Percentiles rank a stretch among this genome's conserved stretches.
phyloP scores from a whole-genome alignment of 805 yeast species.

The Saccharomycopsis babjevae region DNA sequence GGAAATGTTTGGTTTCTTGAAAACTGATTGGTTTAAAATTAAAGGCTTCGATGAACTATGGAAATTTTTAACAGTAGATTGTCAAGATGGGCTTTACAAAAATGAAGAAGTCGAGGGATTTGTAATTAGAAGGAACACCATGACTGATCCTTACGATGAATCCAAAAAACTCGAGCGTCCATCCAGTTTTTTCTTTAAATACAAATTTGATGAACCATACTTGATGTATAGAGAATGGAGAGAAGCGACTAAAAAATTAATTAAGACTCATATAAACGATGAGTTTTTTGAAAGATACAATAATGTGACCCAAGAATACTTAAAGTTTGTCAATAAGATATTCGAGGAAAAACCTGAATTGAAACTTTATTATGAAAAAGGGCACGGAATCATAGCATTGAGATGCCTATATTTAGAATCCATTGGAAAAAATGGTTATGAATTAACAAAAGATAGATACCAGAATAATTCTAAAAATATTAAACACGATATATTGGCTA shows the following conservation, averaged over 20 bases:
- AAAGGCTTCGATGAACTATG: slow-evolving; percentile 33
- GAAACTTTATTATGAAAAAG: slow-evolving; percentile 36
- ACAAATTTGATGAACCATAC: slow-evolving; percentile 92
- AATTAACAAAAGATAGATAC: slow-evolving; percentile 37
- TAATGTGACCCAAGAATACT: slow-evolving; percentile 52
- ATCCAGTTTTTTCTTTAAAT: slow-evolving; percentile 73
- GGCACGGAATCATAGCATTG: slow-evolving; percentile 65
- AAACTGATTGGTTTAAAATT: slow-evolving; percentile 38
- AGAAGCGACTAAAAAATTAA: slow-evolving; percentile 63
- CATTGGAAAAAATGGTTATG: slow-evolving; percentile 48
- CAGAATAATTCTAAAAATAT: slow-evolving; percentile 22
- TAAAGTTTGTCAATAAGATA: slow-evolving; percentile 52
- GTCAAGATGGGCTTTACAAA: slow-evolving; percentile 59
- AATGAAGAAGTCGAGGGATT: slow-evolving; percentile 84
- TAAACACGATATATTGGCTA: not conserved
- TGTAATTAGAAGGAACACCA: slow-evolving; percentile 47
- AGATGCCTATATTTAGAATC: slow-evolving; percentile 53
- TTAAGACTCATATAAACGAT: slow-evolving; percentile 26
- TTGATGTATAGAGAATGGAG: slow-evolving; percentile 83
- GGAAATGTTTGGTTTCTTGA: slow-evolving; percentile 54
- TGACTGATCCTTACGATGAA: not conserved
- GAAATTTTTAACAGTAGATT: slow-evolving; percentile 43
- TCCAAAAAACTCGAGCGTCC: slow-evolving; percentile 6
- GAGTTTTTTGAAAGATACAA: slow-evolving; percentile 42
- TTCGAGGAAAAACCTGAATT: slow-evolving; percentile 40